Evolutionary conservation across 2,329 filamentous ascomycete genomes (phyloP).

Genomic region (Daldinia sp.): DNA sequence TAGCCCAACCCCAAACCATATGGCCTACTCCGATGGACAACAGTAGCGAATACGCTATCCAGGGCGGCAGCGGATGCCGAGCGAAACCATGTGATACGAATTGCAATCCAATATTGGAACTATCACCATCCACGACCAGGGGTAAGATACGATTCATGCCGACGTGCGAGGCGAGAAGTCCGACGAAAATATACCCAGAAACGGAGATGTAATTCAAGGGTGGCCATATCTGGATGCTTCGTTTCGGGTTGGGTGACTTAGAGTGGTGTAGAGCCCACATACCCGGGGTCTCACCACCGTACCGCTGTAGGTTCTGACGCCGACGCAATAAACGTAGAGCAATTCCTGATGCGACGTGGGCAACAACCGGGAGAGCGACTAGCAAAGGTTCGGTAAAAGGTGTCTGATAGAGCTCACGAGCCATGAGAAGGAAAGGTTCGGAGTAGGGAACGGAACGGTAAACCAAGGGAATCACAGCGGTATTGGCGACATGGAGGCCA

Average conservation of each 20-base stretch:
- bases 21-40: conserved; percentile 76
- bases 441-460: conserved; percentile 76
- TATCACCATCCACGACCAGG: conserved; percentile 79
- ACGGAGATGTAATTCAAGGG: conserved; percentile 72
- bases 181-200: conserved; percentile 75
- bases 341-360: conserved; percentile 80
- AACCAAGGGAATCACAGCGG: conserved; percentile 79
- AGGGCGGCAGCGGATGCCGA: conserved; percentile 66
- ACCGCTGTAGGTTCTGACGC: conserved; percentile 73
- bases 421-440: conserved; percentile 88
- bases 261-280: conserved; percentile 52
- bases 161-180: conserved; percentile 74
- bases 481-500: conserved; percentile 80
- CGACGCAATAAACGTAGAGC: conserved; percentile 79
- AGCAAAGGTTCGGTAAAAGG: conserved; percentile 80
- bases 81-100: conserved; percentile 89
- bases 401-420: conserved; percentile 91
- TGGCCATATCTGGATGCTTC: conserved; percentile 66
- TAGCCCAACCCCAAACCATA: conserved; percentile 85
- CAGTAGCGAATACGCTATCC: conserved; percentile 73
- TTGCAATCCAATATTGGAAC: conserved; percentile 82
- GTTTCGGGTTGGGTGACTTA: conserved; percentile 42
- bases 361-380: conserved; percentile 75
- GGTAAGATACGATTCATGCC: conserved; percentile 81
- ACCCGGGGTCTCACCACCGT: conserved; percentile 73